Base-by-base conservation (phyloP, 1,139 yeast genomes). In the Arxiozyma slooffiae region DNA sequence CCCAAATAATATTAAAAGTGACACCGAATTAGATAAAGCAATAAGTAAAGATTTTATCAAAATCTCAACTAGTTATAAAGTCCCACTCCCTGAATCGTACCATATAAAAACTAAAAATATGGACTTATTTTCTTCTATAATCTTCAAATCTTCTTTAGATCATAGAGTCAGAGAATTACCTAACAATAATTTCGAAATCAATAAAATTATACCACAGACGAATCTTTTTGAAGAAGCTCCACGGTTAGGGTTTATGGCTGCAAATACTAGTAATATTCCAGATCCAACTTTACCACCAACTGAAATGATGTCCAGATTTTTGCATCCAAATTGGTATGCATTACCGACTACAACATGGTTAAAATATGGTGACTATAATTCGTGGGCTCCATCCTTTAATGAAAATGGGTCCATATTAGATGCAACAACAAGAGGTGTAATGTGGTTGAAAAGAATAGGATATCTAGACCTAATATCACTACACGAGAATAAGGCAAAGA, bases 291-390 rank as follows among this genome's bases (percentile, higher is more conserved):
- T 75, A 30, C 77, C 80, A 7, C 82, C 87, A 1, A 77, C 86
- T 1, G 86, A 83, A 56, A 77, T 88, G 52, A 72, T 88, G 67
- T 76, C 78, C 48, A 80, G 78, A 52, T 85, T 86, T 62, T 75
- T 84, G 59, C 96, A 89, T 66, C 96, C 97, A 16, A 85, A 85
- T 54, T 85, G 95, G 86, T 83, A 83, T 57, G 81, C 88, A 8
- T 71, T 90, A 48, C 87, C 94, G 7, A 77, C 86, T 7, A 83
- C 96, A 0, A 80, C 80, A 48, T 92, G 97, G 97, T 70, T 90
- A 49, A 77, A 77, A 48, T 82, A 82, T 49, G 81, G 82, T 48
- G 76, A 76, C 9, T 79, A 76, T 54, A 75, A 77, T 51, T 78
- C 88, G 14, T 90, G 88, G 76, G 95, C 94, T 0, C 97, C 97